Conservation (phyloP, 805 yeast genomes). For the Citeromyces matritensis region DNA sequence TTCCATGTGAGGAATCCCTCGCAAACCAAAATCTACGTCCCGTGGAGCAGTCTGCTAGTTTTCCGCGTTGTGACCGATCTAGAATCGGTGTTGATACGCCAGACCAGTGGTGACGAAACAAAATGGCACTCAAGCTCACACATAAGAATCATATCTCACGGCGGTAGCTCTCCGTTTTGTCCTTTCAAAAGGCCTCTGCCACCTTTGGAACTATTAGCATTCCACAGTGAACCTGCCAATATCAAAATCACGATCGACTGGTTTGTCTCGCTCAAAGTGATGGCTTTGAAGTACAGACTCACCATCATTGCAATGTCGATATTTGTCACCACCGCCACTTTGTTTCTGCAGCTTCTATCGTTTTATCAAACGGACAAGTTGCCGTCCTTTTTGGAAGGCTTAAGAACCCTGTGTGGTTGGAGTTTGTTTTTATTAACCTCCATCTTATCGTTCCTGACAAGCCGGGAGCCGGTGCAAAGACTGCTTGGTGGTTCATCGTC, state of each 20-base stretch:
- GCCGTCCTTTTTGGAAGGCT: constrained; percentile 28
- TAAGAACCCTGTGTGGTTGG: constrained; percentile 19
- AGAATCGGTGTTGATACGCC: too few relatives aligned
- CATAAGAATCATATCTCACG: constrained; percentile 33
- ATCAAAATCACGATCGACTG: constrained; percentile 32
- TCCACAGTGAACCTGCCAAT: constrained; percentile 28
- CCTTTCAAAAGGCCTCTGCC: constrained; percentile 11
- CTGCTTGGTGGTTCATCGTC: constrained; percentile 35
- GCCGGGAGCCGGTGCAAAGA: constrained; percentile 17
- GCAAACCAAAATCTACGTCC: constrained; percentile 34
- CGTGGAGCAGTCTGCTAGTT: constrained; percentile 48
- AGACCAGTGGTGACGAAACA: constrained; percentile 52
- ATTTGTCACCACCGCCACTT: constrained; percentile 33
- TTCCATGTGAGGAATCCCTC: constrained; percentile 11
- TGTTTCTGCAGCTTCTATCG: constrained; percentile 36
- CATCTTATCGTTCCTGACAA: constrained; percentile 21
- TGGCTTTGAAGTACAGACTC: constrained; percentile 67
- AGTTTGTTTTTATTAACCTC: constrained; percentile 13
- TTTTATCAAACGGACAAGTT: constrained; percentile 23
- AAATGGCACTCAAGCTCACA: constrained; percentile 60
- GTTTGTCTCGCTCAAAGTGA: constrained; percentile 43
- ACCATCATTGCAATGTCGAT: constrained; percentile 59
- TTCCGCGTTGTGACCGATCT: too few relatives aligned
- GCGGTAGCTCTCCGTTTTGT: constrained; percentile 40
- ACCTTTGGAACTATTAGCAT: constrained; percentile 20